phyloP scores from a whole-genome alignment of 257 asterid species.

The Solanum chilense region DNA sequence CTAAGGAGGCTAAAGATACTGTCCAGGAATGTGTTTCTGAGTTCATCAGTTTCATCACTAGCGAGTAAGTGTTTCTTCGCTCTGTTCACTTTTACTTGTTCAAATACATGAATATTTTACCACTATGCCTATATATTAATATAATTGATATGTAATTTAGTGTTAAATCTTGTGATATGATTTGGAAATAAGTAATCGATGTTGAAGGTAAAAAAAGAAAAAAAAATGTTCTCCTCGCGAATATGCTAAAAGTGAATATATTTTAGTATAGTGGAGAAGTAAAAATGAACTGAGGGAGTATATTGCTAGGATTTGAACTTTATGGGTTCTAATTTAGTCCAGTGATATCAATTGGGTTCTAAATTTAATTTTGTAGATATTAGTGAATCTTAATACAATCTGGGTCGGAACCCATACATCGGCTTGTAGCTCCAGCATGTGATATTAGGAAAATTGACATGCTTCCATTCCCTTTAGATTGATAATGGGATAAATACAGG shows the following conservation, averaged over 20 bases:
- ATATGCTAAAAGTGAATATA: neutral
- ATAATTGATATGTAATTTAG: neutral
- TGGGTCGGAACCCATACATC: neutral
- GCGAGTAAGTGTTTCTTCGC: constrained; percentile 37
- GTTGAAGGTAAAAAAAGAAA: neutral
- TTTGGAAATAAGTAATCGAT: neutral
- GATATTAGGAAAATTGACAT: neutral
- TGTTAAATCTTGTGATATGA: neutral
- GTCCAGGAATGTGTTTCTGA: constrained; percentile 77
- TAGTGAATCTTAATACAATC: neutral
- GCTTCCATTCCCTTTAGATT: neutral
- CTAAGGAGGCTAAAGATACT: constrained; percentile 64
- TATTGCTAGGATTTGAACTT: neutral
- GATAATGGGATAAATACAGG: neutral
- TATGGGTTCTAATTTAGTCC: neutral
- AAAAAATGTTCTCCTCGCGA: neutral
- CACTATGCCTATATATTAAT: neutral
- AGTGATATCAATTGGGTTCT: neutral
- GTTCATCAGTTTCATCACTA: constrained; percentile 65
- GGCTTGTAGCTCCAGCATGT: neutral
- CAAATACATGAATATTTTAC: neutral
- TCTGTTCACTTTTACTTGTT: neutral
- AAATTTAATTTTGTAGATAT: neutral
- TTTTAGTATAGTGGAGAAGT: neutral
- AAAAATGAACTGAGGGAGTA: neutral